Percentiles rank a stretch among this genome's conserved stretches.
Evolutionary conservation across 2,329 filamentous ascomycete species (phyloP).

Genomic region (Macrophomina pseudophaseolina): DNA sequence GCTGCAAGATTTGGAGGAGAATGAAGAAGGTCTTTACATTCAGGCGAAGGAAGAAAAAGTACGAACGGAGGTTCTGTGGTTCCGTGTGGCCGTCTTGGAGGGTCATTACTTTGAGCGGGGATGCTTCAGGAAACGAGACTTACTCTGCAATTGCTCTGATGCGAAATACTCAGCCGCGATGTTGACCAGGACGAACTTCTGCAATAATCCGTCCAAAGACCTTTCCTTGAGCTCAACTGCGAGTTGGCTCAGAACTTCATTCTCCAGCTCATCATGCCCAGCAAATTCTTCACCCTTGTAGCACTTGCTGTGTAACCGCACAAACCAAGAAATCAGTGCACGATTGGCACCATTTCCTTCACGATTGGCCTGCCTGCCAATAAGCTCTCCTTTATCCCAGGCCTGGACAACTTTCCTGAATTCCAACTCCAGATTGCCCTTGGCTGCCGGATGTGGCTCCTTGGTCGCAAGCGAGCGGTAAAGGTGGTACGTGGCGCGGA

Average conservation of each 20-base stretch:
- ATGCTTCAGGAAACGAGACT: conserved; percentile 27
- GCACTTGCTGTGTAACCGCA: conserved; percentile 83
- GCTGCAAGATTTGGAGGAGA: conserved; percentile 71
- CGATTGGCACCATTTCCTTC: conserved; percentile 62
- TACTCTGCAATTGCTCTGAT: conserved; percentile 64
- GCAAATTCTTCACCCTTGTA: conserved; percentile 77
- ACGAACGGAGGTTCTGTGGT: conserved; percentile 33
- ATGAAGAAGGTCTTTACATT: conserved; percentile 79
- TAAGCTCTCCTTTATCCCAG: conserved; percentile 62
- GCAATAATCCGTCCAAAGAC: conserved; percentile 67
- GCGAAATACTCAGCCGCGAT: conserved; percentile 82
- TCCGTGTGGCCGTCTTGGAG: conserved; percentile 23
- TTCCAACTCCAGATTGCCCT: conserved; percentile 77
- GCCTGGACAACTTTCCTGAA: conserved; percentile 69
- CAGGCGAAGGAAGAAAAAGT: conserved; percentile 72
- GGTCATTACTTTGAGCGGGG: not conserved
- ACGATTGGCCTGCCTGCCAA: conserved; percentile 42
- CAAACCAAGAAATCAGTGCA: conserved; percentile 79
- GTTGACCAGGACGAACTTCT: conserved; percentile 84
- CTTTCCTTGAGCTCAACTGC: conserved; percentile 73
- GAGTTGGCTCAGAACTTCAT: conserved; percentile 80
- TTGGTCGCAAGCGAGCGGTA: conserved; percentile 80
- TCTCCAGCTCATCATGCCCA: conserved; percentile 80
- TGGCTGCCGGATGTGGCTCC: conserved; percentile 75
- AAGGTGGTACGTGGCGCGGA: conserved; percentile 86